Base-by-base conservation (phyloP, 805 yeast species). In the Barnettozyma pratensis region DNA sequence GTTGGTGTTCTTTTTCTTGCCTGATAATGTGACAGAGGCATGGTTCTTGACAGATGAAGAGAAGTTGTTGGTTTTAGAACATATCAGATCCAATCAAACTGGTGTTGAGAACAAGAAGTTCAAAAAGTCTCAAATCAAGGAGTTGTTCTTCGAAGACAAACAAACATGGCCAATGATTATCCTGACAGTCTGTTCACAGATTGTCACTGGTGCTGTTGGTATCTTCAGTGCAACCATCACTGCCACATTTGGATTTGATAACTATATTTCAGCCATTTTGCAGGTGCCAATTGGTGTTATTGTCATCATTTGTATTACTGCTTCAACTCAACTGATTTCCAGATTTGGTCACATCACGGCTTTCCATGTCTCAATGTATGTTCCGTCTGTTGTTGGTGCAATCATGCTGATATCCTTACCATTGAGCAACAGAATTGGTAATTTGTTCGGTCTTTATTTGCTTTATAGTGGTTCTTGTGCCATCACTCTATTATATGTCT, bases 201-300 rank as follows among this genome's bases (percentile, higher is more conserved):
- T 75, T 32, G 72, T 75, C 7, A 75, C 79, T 6, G 79, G 78
- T 39, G 74, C 79, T 4, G 52, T 60, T 3, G 55, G 59, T 1
- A 57, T 57, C 7, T 60, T 57, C 48, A 49, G 54, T 38, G 41
- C 50, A 4, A 47, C 55, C 1, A 39, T 53, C n/a, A 47, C 52
- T 3, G 51, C 58, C 1, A 46, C 58, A 1, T 52, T 54, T 38
- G 58, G 58, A 3, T 54, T 48, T 32, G 37, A 47, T 26, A 43
- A 55, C 45, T 57, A 71, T 42, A 54, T 67, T 43, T 67, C 79
- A 5, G 74, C 79, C 0, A 58, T 75, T 27, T 61, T 75, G 54
- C 82, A 78, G 58, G 65, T 78, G 61, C 84, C 85, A 1, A 71
- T 74, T 39, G 83, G 84, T 51, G 71, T 60, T 7, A 70, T 75